phyloP scores from a whole-genome alignment of 2,329 filamentous ascomycete genomes.

The Pseudogymnoascus sp. region DNA sequence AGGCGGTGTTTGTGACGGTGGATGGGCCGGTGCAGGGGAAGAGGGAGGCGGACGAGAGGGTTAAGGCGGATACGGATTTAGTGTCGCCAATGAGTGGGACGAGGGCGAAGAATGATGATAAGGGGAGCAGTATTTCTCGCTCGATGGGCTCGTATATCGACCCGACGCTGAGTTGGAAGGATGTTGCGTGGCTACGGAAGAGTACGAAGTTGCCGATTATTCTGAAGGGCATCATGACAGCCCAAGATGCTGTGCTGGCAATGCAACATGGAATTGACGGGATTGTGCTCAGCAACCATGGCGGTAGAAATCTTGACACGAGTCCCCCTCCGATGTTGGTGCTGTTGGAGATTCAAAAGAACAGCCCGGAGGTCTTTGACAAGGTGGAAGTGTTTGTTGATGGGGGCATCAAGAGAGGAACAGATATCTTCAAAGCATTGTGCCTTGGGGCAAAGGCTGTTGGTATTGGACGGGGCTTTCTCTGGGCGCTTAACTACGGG shows the following conservation, averaged over 20 bases:
- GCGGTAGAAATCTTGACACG: conserved; percentile 49
- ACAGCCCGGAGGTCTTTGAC: conserved; percentile 53
- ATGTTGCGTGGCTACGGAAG: conserved; percentile 58
- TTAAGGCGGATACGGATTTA: conserved; percentile 40
- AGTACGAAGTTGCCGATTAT: conserved; percentile 49
- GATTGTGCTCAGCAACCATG: conserved; percentile 65
- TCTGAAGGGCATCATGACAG: conserved; percentile 65
- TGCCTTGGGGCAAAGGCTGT: conserved; percentile 59
- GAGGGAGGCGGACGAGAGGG: conserved; percentile 40
- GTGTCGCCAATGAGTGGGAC: conserved; percentile 44
- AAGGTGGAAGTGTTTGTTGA: conserved; percentile 57
- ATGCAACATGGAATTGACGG: conserved; percentile 56
- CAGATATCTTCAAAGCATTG: conserved; percentile 61
- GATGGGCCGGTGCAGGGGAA: conserved; percentile 53
- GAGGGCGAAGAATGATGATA: conserved; percentile 42
- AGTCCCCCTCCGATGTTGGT: conserved; percentile 49
- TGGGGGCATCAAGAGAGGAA: conserved; percentile 57
- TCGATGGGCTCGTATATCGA: conserved; percentile 53
- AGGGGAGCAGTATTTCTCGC: conserved; percentile 49
- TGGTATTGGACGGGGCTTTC: conserved; percentile 53
- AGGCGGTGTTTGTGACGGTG: conserved; percentile 51
- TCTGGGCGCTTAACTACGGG: conserved; percentile 53
- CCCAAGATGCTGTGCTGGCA: conserved; percentile 54
- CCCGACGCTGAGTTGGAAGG: conserved; percentile 52
- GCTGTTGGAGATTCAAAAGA: conserved; percentile 55